Base-by-base conservation (phyloP, 768 basidiomycete species). In the Epithele typhae region DNA sequence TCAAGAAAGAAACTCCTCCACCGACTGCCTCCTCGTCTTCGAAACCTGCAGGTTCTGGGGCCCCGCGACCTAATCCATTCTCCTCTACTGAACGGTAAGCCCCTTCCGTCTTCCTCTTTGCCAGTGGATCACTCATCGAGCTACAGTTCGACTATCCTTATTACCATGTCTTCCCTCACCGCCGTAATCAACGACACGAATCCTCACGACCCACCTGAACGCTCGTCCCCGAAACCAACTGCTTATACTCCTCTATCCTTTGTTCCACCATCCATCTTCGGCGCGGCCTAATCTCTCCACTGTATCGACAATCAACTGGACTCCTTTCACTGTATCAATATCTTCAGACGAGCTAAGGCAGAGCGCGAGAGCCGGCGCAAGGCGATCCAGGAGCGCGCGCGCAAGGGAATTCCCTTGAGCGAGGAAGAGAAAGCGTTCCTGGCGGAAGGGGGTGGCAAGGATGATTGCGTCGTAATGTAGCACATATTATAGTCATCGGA, bases 341-440 rank as follows among this genome's bases (percentile, higher is more conserved):
- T 25, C 57, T 7, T 25, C 59, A 88, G 87, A 55, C 84, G 87
- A 18, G 85, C 86, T 34, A 82, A 71, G 66, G 82, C 81, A 11
- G 89, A 92, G 65, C 73, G 77, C 58, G 82, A 82, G 59, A 89
- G 86, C 55, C 72, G 73, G 59, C 62, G 78, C 50, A 81, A 76
- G 63, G 87, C 82, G 3, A 79, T 91, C 79, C 70, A 77, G 60
- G 82, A 76, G 48, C 77, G 88, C 33, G 84, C 81, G 5, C 76
- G 75, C 75, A 91, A 85, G 67, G 88, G 88, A 53, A 80, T 88
- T 65, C 63, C 84, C 36, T 55, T 86, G 54, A 80, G 70, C 21
- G 82, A 81, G 45, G 77, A 79, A 44, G 84, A 87, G 73, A 82
- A 80, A 64, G 63, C 64, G 15, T 68, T 79, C 14, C 62, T 86